Percentiles rank a stretch among this genome's conserved stretches.
Evolutionary conservation across 257 asterid genomes (phyloP).

Genomic region (Coffea eugenioides): DNA sequence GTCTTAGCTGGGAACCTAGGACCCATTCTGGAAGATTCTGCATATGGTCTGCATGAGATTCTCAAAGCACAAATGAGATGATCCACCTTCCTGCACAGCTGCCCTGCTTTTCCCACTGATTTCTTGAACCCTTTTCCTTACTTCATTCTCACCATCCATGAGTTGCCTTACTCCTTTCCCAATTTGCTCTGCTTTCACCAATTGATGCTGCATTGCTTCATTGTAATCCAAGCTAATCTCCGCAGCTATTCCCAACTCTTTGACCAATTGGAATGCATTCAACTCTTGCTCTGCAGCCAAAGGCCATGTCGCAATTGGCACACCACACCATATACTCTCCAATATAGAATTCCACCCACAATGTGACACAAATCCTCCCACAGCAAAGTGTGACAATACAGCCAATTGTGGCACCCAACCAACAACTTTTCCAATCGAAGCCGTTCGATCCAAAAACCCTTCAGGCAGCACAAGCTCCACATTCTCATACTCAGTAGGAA

Average conservation of each 20-base stretch:
- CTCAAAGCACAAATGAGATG: not conserved
- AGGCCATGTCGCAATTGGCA: conserved; percentile 18
- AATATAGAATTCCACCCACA: too few relatives aligned
- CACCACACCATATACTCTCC: too few relatives aligned
- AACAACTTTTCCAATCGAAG: conserved; percentile 16
- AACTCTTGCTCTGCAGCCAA: conserved; percentile 5
- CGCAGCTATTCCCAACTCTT: not conserved
- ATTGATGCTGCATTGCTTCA: not conserved
- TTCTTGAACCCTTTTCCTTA: conserved; percentile 16
- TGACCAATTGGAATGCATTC: too few relatives aligned
- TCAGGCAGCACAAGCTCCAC: conserved; percentile 12
- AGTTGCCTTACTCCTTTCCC: conserved; percentile 10
- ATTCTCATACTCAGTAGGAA: conserved; percentile 13
- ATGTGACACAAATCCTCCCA: conserved; percentile 10
- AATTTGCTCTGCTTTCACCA: conserved; percentile 16
- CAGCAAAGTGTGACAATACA: conserved; percentile 16
- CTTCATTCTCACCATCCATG: conserved; percentile 20
- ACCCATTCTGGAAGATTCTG: not conserved
- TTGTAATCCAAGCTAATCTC: conserved; percentile 22
- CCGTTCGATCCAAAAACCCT: conserved; percentile 11
- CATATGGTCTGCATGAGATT: not conserved
- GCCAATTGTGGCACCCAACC: conserved; percentile 22
- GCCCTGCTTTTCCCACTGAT: conserved; percentile 13
- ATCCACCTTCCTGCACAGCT: conserved; percentile 19
- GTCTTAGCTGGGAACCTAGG: too few relatives aligned